phyloP scores from a whole-genome alignment of 192 early-diverging fungal species.

The Rhizophagus sp. region DNA sequence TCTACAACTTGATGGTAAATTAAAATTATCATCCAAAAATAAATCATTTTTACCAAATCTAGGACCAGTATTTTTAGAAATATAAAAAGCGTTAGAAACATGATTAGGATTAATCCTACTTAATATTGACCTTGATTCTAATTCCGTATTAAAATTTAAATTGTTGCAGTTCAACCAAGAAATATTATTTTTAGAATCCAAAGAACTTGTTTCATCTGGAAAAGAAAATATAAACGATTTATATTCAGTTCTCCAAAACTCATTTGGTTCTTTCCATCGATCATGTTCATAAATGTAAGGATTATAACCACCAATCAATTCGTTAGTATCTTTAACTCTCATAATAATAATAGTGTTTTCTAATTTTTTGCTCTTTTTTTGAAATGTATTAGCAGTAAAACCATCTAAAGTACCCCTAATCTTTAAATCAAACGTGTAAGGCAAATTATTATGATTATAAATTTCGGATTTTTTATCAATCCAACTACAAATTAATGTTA shows the following conservation, averaged over 20 bases:
- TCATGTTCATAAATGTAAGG: background rate
- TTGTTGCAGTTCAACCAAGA: background rate
- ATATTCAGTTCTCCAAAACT: background rate
- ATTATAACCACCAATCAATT: conserved; percentile 10
- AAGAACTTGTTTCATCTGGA: background rate
- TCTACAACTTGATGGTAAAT: background rate
- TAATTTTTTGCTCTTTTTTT: background rate
- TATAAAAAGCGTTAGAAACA: background rate
- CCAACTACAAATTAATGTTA: background rate
- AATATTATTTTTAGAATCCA: background rate
- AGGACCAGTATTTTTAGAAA: background rate
- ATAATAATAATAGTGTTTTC: background rate
- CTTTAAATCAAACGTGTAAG: background rate
- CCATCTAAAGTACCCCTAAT: conserved; percentile 1
- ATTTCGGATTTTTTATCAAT: background rate
- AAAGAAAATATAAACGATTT: conserved; percentile 1
- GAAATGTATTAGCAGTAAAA: background rate
- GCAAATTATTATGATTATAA: background rate
- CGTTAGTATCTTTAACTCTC: background rate
- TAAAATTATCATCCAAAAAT: background rate
- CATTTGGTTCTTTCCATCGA: background rate
- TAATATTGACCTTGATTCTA: background rate
- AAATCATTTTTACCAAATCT: conserved; percentile 1
- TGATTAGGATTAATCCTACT: conserved; percentile 1
- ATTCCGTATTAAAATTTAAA: background rate